These are phyloP conservation scores for Trametes polyzona DNA, from an alignment of 1,284 basidiomycete species.

Conservation along the genomic window DNA sequence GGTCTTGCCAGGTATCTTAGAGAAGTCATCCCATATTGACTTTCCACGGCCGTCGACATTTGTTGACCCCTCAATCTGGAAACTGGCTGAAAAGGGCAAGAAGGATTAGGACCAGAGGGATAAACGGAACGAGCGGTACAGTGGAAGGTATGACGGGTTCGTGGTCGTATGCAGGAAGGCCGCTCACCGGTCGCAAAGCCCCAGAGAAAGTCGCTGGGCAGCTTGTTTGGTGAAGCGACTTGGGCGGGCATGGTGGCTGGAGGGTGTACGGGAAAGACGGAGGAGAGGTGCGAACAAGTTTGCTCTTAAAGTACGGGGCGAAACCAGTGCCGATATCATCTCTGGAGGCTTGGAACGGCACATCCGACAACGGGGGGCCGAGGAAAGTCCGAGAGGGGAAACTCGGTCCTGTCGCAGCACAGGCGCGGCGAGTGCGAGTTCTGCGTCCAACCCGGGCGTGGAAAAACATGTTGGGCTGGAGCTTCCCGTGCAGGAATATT, in stretches of 20 bases:
- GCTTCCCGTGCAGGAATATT: conserved; percentile 20
- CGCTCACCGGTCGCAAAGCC: conserved; percentile 69
- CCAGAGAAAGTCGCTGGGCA: conserved; percentile 66
- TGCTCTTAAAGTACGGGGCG: conserved; percentile 31
- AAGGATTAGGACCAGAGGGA: conserved; percentile 12
- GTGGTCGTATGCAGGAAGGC: conserved; percentile 4
- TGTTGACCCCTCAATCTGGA: conserved; percentile 72
- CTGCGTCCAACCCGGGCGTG: conserved; percentile 13
- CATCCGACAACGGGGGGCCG: conserved; percentile 36
- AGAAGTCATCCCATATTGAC: conserved; percentile 79
- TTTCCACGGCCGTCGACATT: conserved; percentile 60
- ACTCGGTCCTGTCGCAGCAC: conserved; percentile 12
- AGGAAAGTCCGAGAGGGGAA: conserved; percentile 35
- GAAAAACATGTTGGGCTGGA: conserved; percentile 7
- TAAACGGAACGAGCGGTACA: background rate
- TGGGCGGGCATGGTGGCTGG: conserved; percentile 29
- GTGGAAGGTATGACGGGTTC: background rate
- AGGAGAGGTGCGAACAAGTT: conserved; percentile 24
- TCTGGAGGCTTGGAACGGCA: conserved; percentile 35
- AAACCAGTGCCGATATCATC: conserved; percentile 37
- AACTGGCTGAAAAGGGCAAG: conserved; percentile 47
- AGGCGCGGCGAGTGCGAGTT: conserved; percentile 14
- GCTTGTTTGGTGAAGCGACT: conserved; percentile 29
- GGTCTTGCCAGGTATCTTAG: conserved; percentile 66
- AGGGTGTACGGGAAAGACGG: conserved; percentile 29